phyloP scores from a whole-genome alignment of 2,329 filamentous ascomycete species.

The Trichoderma semiorbis region DNA sequence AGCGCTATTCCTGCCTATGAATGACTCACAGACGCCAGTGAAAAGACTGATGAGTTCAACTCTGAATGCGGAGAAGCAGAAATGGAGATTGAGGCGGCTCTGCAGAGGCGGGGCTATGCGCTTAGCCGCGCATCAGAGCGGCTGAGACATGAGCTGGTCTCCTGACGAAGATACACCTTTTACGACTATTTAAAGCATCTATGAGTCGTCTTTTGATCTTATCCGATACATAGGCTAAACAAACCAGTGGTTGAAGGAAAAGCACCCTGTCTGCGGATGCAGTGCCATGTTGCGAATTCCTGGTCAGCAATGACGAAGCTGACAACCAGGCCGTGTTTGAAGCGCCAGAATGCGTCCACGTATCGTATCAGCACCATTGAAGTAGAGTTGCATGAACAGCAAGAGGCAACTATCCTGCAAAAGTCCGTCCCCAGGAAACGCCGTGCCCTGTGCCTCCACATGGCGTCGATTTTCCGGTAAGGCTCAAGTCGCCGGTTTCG shows the following conservation, averaged over 20 bases:
- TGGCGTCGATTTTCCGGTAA: background rate
- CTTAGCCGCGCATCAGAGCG: background rate
- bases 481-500: background rate
- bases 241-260: background rate
- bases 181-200: background rate
- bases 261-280: background rate
- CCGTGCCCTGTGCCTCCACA: background rate
- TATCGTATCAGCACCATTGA: background rate
- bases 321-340: background rate
- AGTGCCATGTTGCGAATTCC: background rate
- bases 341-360: background rate
- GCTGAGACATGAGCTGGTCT: background rate
- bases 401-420: background rate
- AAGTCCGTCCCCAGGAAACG: background rate
- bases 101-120: background rate
- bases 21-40: background rate
- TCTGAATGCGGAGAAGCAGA: background rate
- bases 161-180: background rate
- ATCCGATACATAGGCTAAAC: background rate
- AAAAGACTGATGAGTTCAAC: background rate
- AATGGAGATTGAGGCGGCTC: background rate
- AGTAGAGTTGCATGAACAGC: background rate
- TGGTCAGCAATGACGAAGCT: background rate
- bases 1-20: background rate
- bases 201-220: background rate